These are phyloP conservation scores for Tardiomyces depauwii DNA, from an alignment of 1,139 yeast species.

Conservation along the genomic window DNA sequence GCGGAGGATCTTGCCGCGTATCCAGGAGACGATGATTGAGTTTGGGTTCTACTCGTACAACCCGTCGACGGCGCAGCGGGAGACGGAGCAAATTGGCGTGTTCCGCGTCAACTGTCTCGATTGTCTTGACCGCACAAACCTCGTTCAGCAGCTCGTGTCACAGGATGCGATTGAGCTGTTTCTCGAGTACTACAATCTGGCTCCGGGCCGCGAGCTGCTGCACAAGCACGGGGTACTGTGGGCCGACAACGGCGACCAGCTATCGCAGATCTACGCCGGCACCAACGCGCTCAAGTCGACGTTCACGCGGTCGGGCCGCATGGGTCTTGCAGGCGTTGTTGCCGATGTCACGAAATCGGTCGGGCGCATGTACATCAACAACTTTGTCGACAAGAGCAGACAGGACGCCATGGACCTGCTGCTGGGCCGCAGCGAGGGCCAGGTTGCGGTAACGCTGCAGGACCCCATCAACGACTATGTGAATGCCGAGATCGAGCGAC, in stretches of 20 bases:
- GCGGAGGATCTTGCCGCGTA: slow-evolving; percentile 48
- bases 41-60: slow-evolving; percentile 75
- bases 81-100: slow-evolving; percentile 76
- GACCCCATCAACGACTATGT: slow-evolving; percentile 88
- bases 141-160: slow-evolving; percentile 81
- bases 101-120: slow-evolving; percentile 91
- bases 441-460: slow-evolving; percentile 59
- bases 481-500: slow-evolving; percentile 41
- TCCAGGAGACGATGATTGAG: slow-evolving; percentile 55
- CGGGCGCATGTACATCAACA: slow-evolving; percentile 88
- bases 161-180: slow-evolving; percentile 55
- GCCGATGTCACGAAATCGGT: slow-evolving; percentile 96
- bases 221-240: slow-evolving; percentile 69
- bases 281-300: slow-evolving; percentile 94
- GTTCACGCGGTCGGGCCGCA: slow-evolving; percentile 86
- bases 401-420: slow-evolving; percentile 80
- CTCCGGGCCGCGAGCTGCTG: slow-evolving; percentile 39
- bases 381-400: slow-evolving; percentile 84
- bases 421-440: slow-evolving; percentile 69
- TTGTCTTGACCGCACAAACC: slow-evolving; percentile 88
- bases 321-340: slow-evolving; percentile 92
- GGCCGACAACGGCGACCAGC: slow-evolving; percentile 98
- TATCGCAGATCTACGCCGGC: slow-evolving; percentile 94
- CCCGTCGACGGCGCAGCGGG: slow-evolving; percentile 34
- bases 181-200: slow-evolving; percentile 39